Conservation (phyloP, 2,329 filamentous ascomycete species). For the Cercospora citrullina region DNA sequence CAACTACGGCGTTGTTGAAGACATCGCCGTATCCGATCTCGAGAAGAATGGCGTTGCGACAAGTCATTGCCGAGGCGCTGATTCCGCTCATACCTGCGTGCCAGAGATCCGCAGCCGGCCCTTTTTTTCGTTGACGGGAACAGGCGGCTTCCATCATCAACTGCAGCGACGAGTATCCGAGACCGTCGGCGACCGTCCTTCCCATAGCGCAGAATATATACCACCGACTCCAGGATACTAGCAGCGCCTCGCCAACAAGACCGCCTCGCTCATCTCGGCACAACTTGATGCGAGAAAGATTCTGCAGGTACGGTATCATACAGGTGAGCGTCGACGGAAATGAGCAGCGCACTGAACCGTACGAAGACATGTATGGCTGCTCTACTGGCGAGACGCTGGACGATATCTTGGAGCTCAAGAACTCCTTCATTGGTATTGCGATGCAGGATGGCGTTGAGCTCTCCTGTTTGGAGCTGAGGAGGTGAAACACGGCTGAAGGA, state of each 20-base stretch:
- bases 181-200: background rate
- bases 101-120: constrained; percentile 69
- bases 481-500: no score
- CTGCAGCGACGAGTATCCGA: no score
- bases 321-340: background rate
- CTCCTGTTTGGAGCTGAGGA: no score
- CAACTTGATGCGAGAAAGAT: background rate
- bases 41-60: constrained; percentile 84
- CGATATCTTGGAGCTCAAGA: no score
- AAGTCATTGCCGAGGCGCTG: constrained; percentile 73
- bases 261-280: background rate
- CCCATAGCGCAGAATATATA: accelerated
- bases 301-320: background rate
- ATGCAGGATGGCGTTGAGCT: no score
- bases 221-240: background rate
- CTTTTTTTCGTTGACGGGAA: no score
- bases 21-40: constrained; percentile 84
- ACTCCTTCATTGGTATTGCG: no score
- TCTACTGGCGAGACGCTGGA: no score
- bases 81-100: constrained; percentile 72
- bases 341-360: background rate
- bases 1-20: constrained; percentile 84
- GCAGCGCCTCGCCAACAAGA: background rate
- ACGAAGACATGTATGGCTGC: no score
- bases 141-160: constrained; percentile 58